phyloP scores from a whole-genome alignment of 78 protist species.

The Isochrysis galbana region DNA sequence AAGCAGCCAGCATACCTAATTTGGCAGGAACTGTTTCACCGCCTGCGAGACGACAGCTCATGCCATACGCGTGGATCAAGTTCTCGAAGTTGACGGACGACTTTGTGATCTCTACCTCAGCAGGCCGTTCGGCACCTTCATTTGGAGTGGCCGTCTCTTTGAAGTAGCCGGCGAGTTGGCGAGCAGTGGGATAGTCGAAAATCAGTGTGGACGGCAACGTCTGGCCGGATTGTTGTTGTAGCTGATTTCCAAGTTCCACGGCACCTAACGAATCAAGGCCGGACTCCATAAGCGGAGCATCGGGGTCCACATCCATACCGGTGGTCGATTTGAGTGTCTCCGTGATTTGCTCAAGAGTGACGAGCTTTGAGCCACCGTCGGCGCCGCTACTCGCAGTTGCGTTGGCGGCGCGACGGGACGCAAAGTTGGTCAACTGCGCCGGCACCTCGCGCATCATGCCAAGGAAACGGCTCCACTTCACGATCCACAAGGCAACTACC shows the following conservation, averaged over 20 bases:
- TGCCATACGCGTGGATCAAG: background rate
- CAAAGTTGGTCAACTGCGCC: background rate
- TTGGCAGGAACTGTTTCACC: background rate
- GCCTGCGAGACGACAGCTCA: background rate
- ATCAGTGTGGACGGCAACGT: background rate
- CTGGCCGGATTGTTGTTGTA: background rate
- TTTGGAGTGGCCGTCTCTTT: background rate
- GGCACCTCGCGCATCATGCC: background rate
- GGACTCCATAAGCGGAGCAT: background rate
- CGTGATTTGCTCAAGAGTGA: background rate
- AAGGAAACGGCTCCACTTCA: background rate
- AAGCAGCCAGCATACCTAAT: background rate
- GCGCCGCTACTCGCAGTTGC: background rate
- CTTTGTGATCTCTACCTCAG: background rate
- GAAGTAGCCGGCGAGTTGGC: background rate
- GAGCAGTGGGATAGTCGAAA: background rate
- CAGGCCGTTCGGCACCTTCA: no score
- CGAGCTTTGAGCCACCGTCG: background rate
- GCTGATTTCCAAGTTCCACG: background rate
- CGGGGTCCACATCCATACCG: background rate
- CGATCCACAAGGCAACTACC: background rate
- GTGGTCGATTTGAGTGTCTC: background rate
- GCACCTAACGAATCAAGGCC: constrained; percentile 22
- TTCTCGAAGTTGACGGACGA: no score
- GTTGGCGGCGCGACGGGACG: background rate